Base-by-base conservation (phyloP, 2,329 filamentous ascomycete genomes). In the Pseudogymnoascus sp. region DNA sequence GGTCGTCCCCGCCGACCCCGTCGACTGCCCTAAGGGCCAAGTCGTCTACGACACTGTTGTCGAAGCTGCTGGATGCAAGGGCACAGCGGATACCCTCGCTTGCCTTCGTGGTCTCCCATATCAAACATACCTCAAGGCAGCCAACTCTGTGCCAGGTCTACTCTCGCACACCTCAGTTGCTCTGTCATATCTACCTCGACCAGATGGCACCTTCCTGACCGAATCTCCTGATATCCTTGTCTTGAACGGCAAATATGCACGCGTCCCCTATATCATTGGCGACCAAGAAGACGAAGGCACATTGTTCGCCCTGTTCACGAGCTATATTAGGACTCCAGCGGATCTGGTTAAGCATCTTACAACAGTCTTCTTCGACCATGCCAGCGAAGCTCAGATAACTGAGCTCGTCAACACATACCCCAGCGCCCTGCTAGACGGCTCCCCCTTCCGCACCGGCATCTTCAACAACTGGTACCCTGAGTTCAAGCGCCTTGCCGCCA, bases 251-350 rank as follows among this genome's bases (percentile, higher is more conserved):
- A 78, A 78, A 63, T 86, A 83, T 64, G 79, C 83, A 6, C 77
- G 78, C 11, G 80, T 87, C 0, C 84, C 84, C 2, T 79, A 86
- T 69, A 86, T 87, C 61, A 80, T 88, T 38, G 88, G 89, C 41
- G 81, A 90, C 69, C 87, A 91, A 72, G 88, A 92, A 75, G 89
- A 93, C 69, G 89, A 93, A 72, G 88, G 89, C 16, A 91, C 89
- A 0, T 72, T 92, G 1, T 91, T 92, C 70, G 78, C 85, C 4
- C 76, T 92, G 34, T 86, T 87, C 71, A 87, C 89, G 65, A 70
- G 73, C 32, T 38, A 25, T 18, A 75, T 92, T 58, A 88, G 82
- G 8, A 87, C 79, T 1, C 83, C 79, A 0, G 73, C 74, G 1
- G 73, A 83, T 5, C 66, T 92, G 0, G 78, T 84, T 34, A 74